Conservation (phyloP, 495 filamentous ascomycete species). For the Aspergillus affinis region DNA sequence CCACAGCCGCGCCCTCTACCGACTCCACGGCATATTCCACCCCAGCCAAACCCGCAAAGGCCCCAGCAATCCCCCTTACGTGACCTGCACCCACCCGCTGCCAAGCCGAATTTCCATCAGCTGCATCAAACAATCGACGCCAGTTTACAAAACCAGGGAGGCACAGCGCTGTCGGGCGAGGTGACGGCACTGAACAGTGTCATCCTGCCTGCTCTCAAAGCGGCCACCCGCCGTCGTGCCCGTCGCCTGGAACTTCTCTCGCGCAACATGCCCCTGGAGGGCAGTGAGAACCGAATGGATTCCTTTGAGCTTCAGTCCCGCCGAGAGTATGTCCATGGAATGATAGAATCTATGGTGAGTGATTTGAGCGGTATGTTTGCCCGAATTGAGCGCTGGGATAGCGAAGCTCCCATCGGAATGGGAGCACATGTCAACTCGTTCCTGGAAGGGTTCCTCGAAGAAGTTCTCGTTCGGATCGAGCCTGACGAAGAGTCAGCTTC, state of each 20-base stretch:
- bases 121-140: constrained; percentile 4
- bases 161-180: constrained; percentile 25
- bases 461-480: constrained; percentile 90
- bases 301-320: constrained; percentile 32
- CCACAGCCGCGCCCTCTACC: constrained; percentile 28
- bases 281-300: constrained; percentile 13
- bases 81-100: constrained; percentile 8
- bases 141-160: constrained; percentile 16
- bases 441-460: constrained; percentile 88
- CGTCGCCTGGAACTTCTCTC: constrained; percentile 26
- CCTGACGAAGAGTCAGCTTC: constrained; percentile 61
- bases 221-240: constrained; percentile 76
- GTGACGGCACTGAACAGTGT: constrained; percentile 73
- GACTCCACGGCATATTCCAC: constrained; percentile 25
- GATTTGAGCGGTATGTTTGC: constrained; percentile 75
- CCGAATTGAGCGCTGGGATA: constrained; percentile 86
- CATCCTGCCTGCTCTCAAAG: constrained; percentile 85
- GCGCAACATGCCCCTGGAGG: constrained; percentile 10
- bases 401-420: constrained; percentile 83
- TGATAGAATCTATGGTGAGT: constrained; percentile 72
- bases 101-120: constrained; percentile 4
- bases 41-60: constrained; percentile 14
- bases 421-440: constrained; percentile 82
- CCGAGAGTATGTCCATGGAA: constrained; percentile 75
- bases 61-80: neutral